Evolutionary conservation across 2,329 filamentous ascomycete species (phyloP).

Genomic region (Lachnellula arida): DNA sequence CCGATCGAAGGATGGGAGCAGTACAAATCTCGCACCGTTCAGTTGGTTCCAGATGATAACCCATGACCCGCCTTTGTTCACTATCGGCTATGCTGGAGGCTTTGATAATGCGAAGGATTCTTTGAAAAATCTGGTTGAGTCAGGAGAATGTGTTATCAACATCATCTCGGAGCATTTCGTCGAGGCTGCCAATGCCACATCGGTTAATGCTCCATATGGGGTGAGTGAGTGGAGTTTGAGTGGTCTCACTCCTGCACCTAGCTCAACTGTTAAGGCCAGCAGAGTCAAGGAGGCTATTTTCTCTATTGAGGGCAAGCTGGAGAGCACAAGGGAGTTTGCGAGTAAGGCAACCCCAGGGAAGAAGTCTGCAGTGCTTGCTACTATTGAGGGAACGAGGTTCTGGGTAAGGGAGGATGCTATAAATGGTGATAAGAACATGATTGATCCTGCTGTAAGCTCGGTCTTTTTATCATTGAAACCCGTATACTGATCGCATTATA

Average conservation of each 20-base stretch:
- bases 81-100: constrained; percentile 47
- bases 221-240: constrained; percentile 74
- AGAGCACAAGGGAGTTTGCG: constrained; percentile 73
- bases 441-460: constrained; percentile 62
- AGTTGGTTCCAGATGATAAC: constrained; percentile 80
- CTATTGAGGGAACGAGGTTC: constrained; percentile 81
- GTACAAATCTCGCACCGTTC: constrained; percentile 79
- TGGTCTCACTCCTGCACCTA: constrained; percentile 66
- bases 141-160: constrained; percentile 76
- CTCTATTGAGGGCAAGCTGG: constrained; percentile 73
- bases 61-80: constrained; percentile 84
- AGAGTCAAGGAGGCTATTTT: constrained; percentile 81
- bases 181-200: constrained; percentile 81
- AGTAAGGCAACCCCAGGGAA: constrained; percentile 64
- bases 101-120: constrained; percentile 66
- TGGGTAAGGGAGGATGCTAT: constrained; percentile 88
- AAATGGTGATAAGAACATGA: constrained; percentile 66
- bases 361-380: constrained; percentile 67
- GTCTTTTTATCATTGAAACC: neutral
- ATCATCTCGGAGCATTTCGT: constrained; percentile 80
- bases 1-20: constrained; percentile 52
- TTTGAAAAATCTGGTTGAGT: constrained; percentile 66
- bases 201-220: constrained; percentile 73
- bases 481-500: constrained; percentile 29
- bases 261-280: constrained; percentile 63